Base-by-base conservation (phyloP, 768 basidiomycete species). In the Tricholoma matsutake region DNA sequence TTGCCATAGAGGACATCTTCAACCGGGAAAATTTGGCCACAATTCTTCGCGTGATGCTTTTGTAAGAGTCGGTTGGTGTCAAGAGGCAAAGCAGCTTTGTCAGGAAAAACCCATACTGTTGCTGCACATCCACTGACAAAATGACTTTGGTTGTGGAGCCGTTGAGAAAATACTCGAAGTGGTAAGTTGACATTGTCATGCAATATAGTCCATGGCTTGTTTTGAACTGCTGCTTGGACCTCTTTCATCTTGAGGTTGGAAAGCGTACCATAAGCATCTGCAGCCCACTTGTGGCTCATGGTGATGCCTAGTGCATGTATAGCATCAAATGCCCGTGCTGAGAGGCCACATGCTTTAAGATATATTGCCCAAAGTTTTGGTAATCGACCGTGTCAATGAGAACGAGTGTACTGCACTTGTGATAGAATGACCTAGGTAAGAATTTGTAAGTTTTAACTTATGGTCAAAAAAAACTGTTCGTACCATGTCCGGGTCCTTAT, bases 111-210 rank as follows among this genome's bases (percentile, higher is more conserved):
- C n/a, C n/a, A n/a, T n/a, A n/a, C n/a, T n/a, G n/a, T n/a, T n/a
- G n/a, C 31, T 32, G 31, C 4, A 8, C 31, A 32, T 32, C 8
- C 8, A 4, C n/a, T 32, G 4, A 4, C 31, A 32, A 32, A 4
- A 32, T n/a, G n/a, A n/a, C n/a, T n/a, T n/a, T n/a, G n/a, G n/a
- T n/a, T n/a, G n/a, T n/a, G n/a, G n/a, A n/a, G 8, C 8, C 31
- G 8, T 32, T 32, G 31, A 8, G 8, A 4, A 32, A 32, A 8
- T 32, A 4, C 8, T n/a, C n/a, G n/a, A 16, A 68, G 53, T 16
- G 67, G 61, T 4, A 71, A 35, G 49, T 69, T 62, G 34, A 66
- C 43, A 39, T 71, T 69, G 57, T 71, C 64, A 52, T 69, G 67
- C 0, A 59, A 45, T 8, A 69, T 57, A 13, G 49, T 20, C 61